Evolutionary conservation across 345 rosid genomes (phyloP), one percentile per base, ranked within the genome.

Genomic region (Iberis pinnata): DNA sequence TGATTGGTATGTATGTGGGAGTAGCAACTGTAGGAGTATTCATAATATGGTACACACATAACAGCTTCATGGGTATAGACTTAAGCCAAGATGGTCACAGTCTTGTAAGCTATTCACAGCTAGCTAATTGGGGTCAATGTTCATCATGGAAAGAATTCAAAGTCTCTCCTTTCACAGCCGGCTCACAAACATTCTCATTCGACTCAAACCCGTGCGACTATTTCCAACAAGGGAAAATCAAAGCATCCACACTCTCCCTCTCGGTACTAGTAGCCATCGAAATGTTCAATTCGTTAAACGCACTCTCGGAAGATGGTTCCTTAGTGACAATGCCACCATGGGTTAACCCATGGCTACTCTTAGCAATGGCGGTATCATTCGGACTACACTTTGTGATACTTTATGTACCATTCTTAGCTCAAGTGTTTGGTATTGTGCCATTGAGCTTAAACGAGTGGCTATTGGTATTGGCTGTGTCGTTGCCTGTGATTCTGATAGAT

Each of bases 251-350:
- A 3, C 89, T 88, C 35, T 88, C 96, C 58, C 95, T 90, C 35
- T 76, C 98, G 0, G 96, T 90, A 12, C 56, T 90, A 82, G 98
- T 90, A 27, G 81, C 96, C 35, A 90, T 90, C 9, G 98, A 90
- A 77, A 90, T 90, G 98, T 87, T 90, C 79, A 90, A 90, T 48
- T 90, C 98, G 17, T 75, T 90, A 4, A 90, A 90, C 38, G 98
- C 98, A 18, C 84, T 90, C 13, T 90, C 96, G 0, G 96, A 90
- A 73, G 96, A 90, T 46, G 74, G 79, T 5, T 82, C 96, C 70
- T 73, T 90, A 8, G n/a, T 80, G 53, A 70, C 79, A 2, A 90
- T 90, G 98, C 98, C 96, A 0, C 98, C 96, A 1, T 90, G 98
- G 98, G 92, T 87, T 15, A 90, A 90, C 64, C 98, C 66, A 4